Evolutionary conservation across 768 basidiomycete species (phyloP), one percentile per base, ranked within the genome.

Genomic region (Trametopsis cervina): DNA sequence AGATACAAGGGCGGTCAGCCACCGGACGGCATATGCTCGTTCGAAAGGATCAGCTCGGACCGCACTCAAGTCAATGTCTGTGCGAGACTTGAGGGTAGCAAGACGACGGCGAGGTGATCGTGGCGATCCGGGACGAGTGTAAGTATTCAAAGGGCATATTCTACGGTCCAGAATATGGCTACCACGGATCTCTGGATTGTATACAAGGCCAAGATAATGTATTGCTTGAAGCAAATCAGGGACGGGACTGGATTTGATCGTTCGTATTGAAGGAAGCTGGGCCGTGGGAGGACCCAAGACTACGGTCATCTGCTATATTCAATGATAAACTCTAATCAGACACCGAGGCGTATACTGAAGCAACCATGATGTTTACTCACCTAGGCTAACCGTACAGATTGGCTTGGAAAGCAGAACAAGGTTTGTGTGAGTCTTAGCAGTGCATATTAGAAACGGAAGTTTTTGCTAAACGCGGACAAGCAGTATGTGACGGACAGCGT

Each of bases 1-100:
- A 11, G 57, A 44, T 22, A 91, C 66, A 42, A 92, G 71, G 2
- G 75, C 68, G 3, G 78, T 85, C 12, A 92, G 70, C 90, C 90
- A 94, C 49, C 74, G 76, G 2, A 89, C 73, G 0, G 82, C 73
- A 45, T 82, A 81, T 0, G 75, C 61, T 7, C 83, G 75, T 63
- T 93, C 90, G 60, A 85, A 91, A 1, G 68, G 46, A 58, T 92
- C 88, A 0, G 65, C 63, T 39, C 75, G 71, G 20, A 79, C 54
- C 11, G 60, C 52, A 17, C 69, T 67, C 42, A 57, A 24, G 13
- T 44, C 37, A n/a, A 23, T 25, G 11, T 35, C 29, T 4, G 41
- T 13, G 37, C 13, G 20, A 18, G 2, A 18, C 38, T 37, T n/a
- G 55, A 44, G 37, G 42, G 36, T 38, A 40, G 38, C 43, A 46